These are phyloP conservation scores for Galerina marginata DNA, from an alignment of 768 basidiomycete species.

Conservation along the genomic window DNA sequence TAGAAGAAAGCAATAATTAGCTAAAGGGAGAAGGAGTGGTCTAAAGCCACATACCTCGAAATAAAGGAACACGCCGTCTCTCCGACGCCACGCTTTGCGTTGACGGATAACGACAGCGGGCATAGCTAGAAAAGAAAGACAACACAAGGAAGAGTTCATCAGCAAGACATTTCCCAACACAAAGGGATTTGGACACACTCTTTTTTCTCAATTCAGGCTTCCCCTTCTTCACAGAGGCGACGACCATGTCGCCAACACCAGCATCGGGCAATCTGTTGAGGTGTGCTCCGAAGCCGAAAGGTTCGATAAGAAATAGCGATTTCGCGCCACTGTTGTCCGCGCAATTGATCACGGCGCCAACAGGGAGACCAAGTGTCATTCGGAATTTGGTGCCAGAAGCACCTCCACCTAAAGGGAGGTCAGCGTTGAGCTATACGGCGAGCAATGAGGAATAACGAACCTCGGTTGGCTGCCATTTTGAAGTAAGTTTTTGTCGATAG, in stretches of 20 bases:
- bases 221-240: slow-evolving; percentile 99
- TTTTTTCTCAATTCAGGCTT: slow-evolving; percentile 91
- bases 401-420: slow-evolving; percentile 47
- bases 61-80: slow-evolving; percentile 99
- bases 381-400: slow-evolving; percentile 96
- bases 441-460: too few species aligned
- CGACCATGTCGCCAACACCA: slow-evolving; percentile 87
- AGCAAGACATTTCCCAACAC: too few species aligned
- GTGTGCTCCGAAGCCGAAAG: slow-evolving; percentile 50
- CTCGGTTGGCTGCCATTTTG: too few species aligned
- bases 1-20: background rate
- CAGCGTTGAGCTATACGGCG: too few species aligned
- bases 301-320: slow-evolving; percentile 90
- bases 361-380: slow-evolving; percentile 90
- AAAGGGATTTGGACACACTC: slow-evolving; percentile 61
- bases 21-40: background rate
- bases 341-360: slow-evolving; percentile 95
- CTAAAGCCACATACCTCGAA: slow-evolving; percentile 69
- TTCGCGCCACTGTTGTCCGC: slow-evolving; percentile 99
- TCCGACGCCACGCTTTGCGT: slow-evolving; percentile 97
- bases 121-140: slow-evolving; percentile 69
- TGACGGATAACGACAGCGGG: slow-evolving; percentile 96
- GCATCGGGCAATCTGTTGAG: slow-evolving; percentile 82
- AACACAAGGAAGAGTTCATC: too few species aligned
- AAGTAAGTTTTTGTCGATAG: too few species aligned